A percentile compares a stretch with the other conserved stretches of the same genome.
These are phyloP conservation scores for Carex arenaria DNA, from an alignment of 202 grass and related monocot species.

Conservation along the genomic window DNA sequence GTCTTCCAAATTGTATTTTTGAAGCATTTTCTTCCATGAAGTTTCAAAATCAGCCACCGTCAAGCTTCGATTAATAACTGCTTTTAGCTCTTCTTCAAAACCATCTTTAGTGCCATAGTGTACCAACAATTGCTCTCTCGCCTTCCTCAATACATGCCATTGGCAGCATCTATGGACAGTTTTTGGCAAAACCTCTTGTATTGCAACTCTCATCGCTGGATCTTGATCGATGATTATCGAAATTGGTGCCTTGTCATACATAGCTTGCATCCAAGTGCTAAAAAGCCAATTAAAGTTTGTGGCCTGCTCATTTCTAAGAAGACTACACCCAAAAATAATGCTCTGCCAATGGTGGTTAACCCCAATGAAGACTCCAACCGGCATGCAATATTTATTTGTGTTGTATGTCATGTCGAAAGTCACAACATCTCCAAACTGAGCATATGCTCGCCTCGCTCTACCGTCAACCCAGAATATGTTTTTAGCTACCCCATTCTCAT, in stretches of 20 bases:
- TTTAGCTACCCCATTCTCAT: background rate
- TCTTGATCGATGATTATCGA: background rate
- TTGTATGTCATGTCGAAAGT: background rate
- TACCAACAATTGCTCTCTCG: background rate
- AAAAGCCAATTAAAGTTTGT: background rate
- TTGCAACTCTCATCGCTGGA: background rate
- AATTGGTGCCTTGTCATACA: background rate
- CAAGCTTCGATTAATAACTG: background rate
- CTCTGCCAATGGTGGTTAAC: background rate
- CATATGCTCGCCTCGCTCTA: background rate
- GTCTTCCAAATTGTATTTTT: background rate
- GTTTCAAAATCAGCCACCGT: too few relatives aligned
- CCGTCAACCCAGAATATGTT: background rate
- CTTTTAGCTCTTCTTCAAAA: background rate
- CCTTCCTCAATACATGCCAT: slow-evolving; percentile 1
- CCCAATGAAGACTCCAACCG: background rate
- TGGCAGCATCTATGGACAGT: background rate
- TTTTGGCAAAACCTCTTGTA: background rate
- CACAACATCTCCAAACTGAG: background rate
- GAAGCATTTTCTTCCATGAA: too few relatives aligned
- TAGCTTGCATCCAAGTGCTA: background rate
- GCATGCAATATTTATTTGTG: slow-evolving; percentile 8
- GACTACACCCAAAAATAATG: background rate
- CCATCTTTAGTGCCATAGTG: background rate
- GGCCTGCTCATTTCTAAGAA: background rate